Percentiles rank a stretch among this genome's conserved stretches.
These are phyloP conservation scores for Eucalyptus tenuipes DNA, from an alignment of 345 rosid species.

Conservation along the genomic window DNA sequence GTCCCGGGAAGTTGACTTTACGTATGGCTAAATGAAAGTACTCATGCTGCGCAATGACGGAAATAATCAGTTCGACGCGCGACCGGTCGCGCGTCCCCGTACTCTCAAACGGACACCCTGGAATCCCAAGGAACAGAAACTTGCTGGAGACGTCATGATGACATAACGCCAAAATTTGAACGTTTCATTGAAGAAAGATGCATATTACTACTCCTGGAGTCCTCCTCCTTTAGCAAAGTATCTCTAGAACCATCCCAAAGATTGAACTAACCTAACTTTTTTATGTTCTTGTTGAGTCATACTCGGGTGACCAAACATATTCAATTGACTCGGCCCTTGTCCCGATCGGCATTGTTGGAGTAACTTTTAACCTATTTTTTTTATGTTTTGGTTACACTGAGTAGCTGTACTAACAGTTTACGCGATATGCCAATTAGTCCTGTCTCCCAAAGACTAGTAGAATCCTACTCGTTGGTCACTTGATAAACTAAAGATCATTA, in stretches of 20 bases:
- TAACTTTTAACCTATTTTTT: background rate
- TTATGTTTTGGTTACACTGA: background rate
- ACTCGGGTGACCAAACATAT: accelerated
- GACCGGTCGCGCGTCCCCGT: background rate
- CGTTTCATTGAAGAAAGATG: background rate
- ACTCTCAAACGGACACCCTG: background rate
- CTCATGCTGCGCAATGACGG: background rate
- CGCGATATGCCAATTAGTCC: background rate
- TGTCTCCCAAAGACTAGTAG: background rate
- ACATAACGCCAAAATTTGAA: background rate
- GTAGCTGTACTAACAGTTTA: background rate
- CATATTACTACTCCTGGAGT: background rate
- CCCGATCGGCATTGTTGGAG: background rate
- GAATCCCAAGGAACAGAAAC: background rate
- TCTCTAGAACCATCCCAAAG: background rate
- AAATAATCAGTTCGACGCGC: background rate
- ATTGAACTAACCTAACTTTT: accelerated
- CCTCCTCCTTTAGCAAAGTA: background rate
- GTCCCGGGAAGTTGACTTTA: background rate
- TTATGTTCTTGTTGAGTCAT: background rate
- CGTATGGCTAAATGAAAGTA: background rate
- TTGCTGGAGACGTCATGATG: background rate
- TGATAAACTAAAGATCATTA: background rate
- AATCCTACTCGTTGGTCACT: background rate
- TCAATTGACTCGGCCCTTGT: background rate